phyloP scores from a whole-genome alignment of 352 stramenopile species.

The Aphanomyces invadans region DNA sequence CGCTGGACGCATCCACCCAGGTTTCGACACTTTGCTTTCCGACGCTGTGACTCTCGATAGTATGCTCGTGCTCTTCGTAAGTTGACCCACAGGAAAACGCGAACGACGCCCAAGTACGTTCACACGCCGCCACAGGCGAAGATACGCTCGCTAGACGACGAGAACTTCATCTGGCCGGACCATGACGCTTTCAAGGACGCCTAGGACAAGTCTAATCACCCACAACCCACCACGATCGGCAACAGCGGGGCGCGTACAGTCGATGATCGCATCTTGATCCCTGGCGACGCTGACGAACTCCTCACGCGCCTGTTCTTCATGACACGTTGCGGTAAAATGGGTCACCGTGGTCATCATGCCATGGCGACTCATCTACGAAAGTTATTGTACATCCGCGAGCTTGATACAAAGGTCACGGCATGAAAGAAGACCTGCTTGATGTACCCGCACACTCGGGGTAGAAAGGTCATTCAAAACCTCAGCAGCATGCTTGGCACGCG shows the following conservation, averaged over 20 bases:
- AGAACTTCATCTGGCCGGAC: not conserved
- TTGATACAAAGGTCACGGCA: not conserved
- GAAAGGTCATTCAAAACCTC: slow-evolving; percentile 23
- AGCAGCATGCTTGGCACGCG: slow-evolving; percentile 7
- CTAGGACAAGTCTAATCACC: not conserved
- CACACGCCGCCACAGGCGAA: not conserved
- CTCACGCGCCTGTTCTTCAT: slow-evolving; percentile 4
- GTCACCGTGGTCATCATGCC: slow-evolving; percentile 7
- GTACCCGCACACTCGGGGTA: slow-evolving; percentile 28
- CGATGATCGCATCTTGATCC: slow-evolving; percentile 22
- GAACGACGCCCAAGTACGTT: not conserved
- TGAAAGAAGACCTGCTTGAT: slow-evolving; percentile 26
- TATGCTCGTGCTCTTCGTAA: not conserved
- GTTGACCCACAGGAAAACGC: not conserved
- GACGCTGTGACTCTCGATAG: not conserved
- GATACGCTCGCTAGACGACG: slow-evolving; percentile 10
- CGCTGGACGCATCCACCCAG: not conserved
- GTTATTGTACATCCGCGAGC: slow-evolving; percentile 14
- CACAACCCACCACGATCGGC: not conserved
- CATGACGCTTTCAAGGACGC: not conserved
- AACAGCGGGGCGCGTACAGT: not conserved
- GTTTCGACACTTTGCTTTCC: not conserved
- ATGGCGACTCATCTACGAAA: slow-evolving; percentile 12
- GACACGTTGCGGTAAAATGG: slow-evolving; percentile 21
- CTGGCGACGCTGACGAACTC: not conserved